Evolutionary conservation across 805 yeast species (phyloP).

Genomic region (Schizosaccharomyces octosporus): DNA sequence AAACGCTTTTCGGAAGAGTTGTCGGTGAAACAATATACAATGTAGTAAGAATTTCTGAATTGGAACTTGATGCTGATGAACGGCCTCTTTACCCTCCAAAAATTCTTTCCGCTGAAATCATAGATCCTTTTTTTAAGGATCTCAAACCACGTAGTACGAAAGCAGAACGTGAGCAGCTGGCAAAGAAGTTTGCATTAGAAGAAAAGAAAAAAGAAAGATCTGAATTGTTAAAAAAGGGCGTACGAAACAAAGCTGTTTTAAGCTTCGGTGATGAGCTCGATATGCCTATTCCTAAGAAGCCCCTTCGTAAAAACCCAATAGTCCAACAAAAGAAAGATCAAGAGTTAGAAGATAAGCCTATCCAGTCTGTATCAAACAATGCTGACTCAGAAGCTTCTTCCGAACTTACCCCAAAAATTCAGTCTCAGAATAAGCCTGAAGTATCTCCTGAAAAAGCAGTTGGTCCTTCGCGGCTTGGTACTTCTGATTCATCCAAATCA

Average conservation of each 20-base stretch:
- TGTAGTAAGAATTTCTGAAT: conserved; percentile 24
- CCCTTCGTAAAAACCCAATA: not conserved
- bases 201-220: conserved; percentile 4
- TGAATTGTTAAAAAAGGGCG: conserved; percentile 6
- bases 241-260: conserved; percentile 15
- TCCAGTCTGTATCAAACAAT: no score
- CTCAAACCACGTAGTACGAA: conserved; percentile 9
- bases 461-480: not conserved
- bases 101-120: conserved; percentile 20
- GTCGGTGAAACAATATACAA: conserved; percentile 32
- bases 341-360: no score
- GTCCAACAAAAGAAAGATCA: not conserved
- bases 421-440: not conserved
- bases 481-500: conserved; percentile 6
- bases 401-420: no score
- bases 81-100: conserved; percentile 28
- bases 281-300: not conserved
- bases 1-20: conserved; percentile 32
- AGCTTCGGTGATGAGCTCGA: conserved; percentile 20
- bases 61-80: conserved; percentile 21
- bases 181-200: conserved; percentile 4
- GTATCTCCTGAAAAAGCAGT: not conserved
- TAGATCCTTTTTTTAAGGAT: conserved; percentile 26
- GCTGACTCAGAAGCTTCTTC: no score
- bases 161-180: conserved; percentile 5